A percentile compares a stretch with the other conserved stretches of the same genome.
Conservation (phyloP, 257 asterid genomes). For the Euphrasia confusa region DNA sequence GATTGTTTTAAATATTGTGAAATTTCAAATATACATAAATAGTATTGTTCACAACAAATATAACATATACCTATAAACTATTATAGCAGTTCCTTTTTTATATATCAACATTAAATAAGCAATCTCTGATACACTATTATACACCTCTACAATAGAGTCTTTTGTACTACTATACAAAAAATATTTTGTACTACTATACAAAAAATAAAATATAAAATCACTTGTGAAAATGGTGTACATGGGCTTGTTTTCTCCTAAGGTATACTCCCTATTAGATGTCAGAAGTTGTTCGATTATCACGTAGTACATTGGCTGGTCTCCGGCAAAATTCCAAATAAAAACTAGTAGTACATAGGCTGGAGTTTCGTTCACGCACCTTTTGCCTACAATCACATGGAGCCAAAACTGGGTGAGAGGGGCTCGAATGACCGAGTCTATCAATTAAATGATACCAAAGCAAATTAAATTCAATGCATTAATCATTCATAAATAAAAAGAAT, state of each 20-base stretch:
- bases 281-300: not conserved
- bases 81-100: no score
- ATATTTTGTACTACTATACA: slow-evolving; percentile 3
- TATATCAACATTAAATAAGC: no score
- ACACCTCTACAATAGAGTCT: not conserved
- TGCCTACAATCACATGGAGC: slow-evolving; percentile 23
- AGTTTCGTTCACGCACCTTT: slow-evolving; percentile 19
- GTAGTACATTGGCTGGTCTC: not conserved
- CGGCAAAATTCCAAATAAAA: not conserved
- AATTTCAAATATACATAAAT: no score
- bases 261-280: not conserved
- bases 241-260: slow-evolving; percentile 9
- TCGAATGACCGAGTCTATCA: not conserved
- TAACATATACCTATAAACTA: no score
- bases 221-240: slow-evolving; percentile 14
- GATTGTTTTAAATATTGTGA: no score
- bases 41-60: no score
- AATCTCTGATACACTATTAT: no score
- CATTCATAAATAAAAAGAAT: not conserved
- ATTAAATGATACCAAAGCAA: no score
- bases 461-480: no score
- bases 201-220: not conserved
- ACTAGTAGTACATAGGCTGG: not conserved
- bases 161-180: no score
- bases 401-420: not conserved